Evolutionary conservation across 2,329 filamentous ascomycete species (phyloP), one percentile per base, ranked within the genome.

Genomic region (Phialophora chinensis): DNA sequence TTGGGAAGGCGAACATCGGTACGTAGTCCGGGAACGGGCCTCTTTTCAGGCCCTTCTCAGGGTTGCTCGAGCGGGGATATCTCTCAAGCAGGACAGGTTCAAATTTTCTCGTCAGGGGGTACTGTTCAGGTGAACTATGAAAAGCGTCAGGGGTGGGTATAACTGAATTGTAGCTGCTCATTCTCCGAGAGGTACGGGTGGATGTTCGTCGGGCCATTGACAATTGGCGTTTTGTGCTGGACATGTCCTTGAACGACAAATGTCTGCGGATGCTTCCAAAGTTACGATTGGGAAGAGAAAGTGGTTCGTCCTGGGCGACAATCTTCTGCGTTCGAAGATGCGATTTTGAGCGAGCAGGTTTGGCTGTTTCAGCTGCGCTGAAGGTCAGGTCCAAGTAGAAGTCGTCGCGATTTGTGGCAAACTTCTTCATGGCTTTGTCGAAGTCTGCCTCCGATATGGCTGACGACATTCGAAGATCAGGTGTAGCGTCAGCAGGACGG

Each of bases 1-100:
- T 97, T 54, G 95, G 95, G 74, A 98, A 99, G 62, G 95, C 93
- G 79, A 99, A 99, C 95, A 99, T 98, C 64, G 95, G 95, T 20
- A 99, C 92, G 74, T 97, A 99, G 76, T 99, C 95, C 0, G 95
- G 95, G 75, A 99, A 98, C 65, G 87, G 89, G 62, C 92, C 93
- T 74, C 95, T 86, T 74, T 90, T 86, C 72, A 91, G 87, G 60
- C 90, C 79, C 72, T 97, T 93, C 66, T 97, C 93, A 25, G 88
- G 84, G 75, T 92, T 90, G 70, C 88, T 87, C 76, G 92, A 92
- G 17, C 92, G 90, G 7, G 95, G 95, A 74, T 98, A 98, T 77
- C 93, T 87, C 78, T 99, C 95, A 33, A 99, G 87, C 25, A 99
- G 83, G n/a, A 97, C 93, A 7, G 95, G 95, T 77, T 99, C 95